Percentiles rank a stretch among this genome's conserved stretches.
These are phyloP conservation scores for Trichoderma reesei DNA, from an alignment of 495 filamentous ascomycete genomes.

Conservation along the genomic window DNA sequence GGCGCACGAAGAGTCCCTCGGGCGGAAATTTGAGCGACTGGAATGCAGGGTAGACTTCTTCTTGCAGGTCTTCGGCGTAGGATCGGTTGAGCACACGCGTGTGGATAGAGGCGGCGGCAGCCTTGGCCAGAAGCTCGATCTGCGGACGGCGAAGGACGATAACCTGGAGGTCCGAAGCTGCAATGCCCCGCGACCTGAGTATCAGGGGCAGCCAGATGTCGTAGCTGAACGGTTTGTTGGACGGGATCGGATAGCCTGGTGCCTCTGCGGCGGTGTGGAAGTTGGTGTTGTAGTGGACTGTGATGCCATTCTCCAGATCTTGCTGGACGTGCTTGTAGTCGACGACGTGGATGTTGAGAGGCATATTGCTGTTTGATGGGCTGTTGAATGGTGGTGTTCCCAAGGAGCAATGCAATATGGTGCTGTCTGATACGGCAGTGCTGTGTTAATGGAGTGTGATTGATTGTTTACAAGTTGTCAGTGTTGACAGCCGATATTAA, in stretches of 20 bases:
- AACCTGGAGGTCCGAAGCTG: conserved; percentile 12
- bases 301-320: conserved; percentile 14
- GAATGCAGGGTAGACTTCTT: conserved; percentile 15
- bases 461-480: no score
- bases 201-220: conserved; percentile 21
- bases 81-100: conserved; percentile 13
- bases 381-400: background rate
- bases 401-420: no score
- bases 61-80: conserved; percentile 17
- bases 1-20: conserved; percentile 22
- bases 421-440: no score
- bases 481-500: no score
- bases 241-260: conserved; percentile 15
- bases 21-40: conserved; percentile 16
- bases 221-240: conserved; percentile 18
- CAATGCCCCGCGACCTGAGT: conserved; percentile 13
- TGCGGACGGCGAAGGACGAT: conserved; percentile 12
- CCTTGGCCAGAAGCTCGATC: conserved; percentile 13
- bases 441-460: no score
- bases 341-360: conserved; percentile 1
- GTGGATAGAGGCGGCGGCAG: conserved; percentile 15
- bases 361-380: background rate
- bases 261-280: conserved; percentile 17
- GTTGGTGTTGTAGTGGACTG: conserved; percentile 18
- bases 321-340: conserved; percentile 11